Percentiles rank a stretch among this genome's conserved stretches.
phyloP scores from a whole-genome alignment of 768 basidiomycete species.

The Coprinopsis marcescibilis region DNA sequence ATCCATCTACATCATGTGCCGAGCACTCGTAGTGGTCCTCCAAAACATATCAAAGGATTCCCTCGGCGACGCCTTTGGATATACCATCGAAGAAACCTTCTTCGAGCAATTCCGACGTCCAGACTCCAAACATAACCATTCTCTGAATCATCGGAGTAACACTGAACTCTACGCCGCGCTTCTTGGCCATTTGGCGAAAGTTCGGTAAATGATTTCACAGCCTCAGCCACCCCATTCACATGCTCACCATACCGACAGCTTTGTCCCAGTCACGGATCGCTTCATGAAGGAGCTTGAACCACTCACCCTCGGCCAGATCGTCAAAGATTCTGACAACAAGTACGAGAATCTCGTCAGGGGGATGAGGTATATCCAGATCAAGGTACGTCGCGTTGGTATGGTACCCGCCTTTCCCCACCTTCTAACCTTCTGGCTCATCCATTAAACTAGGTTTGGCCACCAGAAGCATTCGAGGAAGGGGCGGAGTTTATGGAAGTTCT shows the following conservation, averaged over 20 bases:
- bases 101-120: slow-evolving; percentile 81
- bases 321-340: slow-evolving; percentile 75
- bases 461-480: slow-evolving; percentile 88
- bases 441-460: slow-evolving; percentile 74
- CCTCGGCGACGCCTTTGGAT: slow-evolving; percentile 71
- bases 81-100: slow-evolving; percentile 79
- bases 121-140: slow-evolving; percentile 61
- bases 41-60: slow-evolving; percentile 69
- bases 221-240: background rate
- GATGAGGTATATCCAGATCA: slow-evolving; percentile 76
- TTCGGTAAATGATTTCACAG: slow-evolving; percentile 48
- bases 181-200: slow-evolving; percentile 76
- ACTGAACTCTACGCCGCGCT: slow-evolving; percentile 79
- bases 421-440: no score
- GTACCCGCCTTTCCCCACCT: background rate
- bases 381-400: slow-evolving; percentile 35
- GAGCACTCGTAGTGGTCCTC: slow-evolving; percentile 75
- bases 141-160: slow-evolving; percentile 74
- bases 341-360: slow-evolving; percentile 84
- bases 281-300: slow-evolving; percentile 78
- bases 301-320: slow-evolving; percentile 65
- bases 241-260: slow-evolving; percentile 37
- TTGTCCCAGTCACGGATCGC: slow-evolving; percentile 88
- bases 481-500: slow-evolving; percentile 86
- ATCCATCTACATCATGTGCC: slow-evolving; percentile 86